Base-by-base conservation (phyloP, 2,329 filamentous ascomycete species). In the Nemania sp. region DNA sequence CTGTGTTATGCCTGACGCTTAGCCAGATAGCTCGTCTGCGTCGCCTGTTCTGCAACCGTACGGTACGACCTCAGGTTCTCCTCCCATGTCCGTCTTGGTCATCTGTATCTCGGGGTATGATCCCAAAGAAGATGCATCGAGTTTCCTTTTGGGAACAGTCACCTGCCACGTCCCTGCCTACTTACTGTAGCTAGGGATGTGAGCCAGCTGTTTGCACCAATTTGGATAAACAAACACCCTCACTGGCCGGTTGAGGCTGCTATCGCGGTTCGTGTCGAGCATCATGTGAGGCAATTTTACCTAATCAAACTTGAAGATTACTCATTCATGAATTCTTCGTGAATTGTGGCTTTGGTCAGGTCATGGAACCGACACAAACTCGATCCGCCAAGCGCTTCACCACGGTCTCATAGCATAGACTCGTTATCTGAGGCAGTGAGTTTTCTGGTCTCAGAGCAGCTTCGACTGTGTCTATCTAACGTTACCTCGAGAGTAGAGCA, bases 401-500 rank as follows among this genome's bases (percentile, higher is more conserved):
- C 18, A 47, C 45, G 21, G 40, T 29, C 25, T 29, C 42, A 60
- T 20, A 42, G 25, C 25, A 25, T 40, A n/a, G 52, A 47, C 43
- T 40, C 29, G 20, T 29, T 29, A 29, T 29, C 37, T 45, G 13
- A 45, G 29, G 29, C 17, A 34, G 7, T 5, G 20, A 11, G 47
- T 47, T 37, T 21, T 54, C 10, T 5, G 18, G 37, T 46, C 35
- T 39, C 20, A 34, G n/a, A 17, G 50, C 5, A 46, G 46, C 40
- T 52, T 58, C 25, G n/a, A 52, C 39, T 43, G 21, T 29, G 29
- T 10, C 9, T 49, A 7, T 13, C 25, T 59, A 53, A 56, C 37
- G 51, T 34, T 51, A 13, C 42, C 32, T 39, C 3, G n/a, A n/a
- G 39, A 53, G 55, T 47, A 35, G 51, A 55, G 29, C 56, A 56